Conservation (phyloP, 306 rosid species). For the Prinsepia uniflora region DNA sequence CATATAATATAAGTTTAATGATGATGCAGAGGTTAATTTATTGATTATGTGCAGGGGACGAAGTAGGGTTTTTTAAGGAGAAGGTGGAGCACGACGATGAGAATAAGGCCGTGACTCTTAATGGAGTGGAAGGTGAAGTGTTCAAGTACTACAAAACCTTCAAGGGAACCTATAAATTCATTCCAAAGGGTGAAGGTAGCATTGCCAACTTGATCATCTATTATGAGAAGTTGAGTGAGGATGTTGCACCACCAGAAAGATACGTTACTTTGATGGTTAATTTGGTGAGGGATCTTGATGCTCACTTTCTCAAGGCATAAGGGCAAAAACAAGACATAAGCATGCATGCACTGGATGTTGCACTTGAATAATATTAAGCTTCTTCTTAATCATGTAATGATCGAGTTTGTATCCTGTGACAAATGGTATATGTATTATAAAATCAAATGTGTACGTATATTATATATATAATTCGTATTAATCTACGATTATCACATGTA, state of each 20-base stretch:
- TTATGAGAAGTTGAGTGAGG: conserved; percentile 31
- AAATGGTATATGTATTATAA: too few species aligned
- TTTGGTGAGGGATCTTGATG: conserved; percentile 30
- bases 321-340: not conserved
- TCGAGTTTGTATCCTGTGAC: too few species aligned
- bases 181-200: conserved; percentile 19
- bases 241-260: conserved; percentile 26
- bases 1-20: too few species aligned
- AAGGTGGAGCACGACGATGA: conserved; percentile 28
- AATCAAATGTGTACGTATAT: too few species aligned
- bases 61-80: conserved; percentile 27
- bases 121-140: conserved; percentile 36
- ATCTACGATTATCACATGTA: too few species aligned
- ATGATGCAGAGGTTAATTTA: too few species aligned
- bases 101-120: not conserved
- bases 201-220: conserved; percentile 21
- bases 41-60: conserved; percentile 20
- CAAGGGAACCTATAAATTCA: conserved; percentile 8
- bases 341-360: too few species aligned
- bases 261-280: conserved; percentile 26
- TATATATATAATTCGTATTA: too few species aligned
- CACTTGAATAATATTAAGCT: too few species aligned
- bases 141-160: conserved; percentile 27
- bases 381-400: too few species aligned
- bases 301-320: conserved; percentile 21